A percentile compares a stretch with the other conserved stretches of the same genome.
Conservation (phyloP, 768 basidiomycete genomes). For the Termitomyces sp. region DNA sequence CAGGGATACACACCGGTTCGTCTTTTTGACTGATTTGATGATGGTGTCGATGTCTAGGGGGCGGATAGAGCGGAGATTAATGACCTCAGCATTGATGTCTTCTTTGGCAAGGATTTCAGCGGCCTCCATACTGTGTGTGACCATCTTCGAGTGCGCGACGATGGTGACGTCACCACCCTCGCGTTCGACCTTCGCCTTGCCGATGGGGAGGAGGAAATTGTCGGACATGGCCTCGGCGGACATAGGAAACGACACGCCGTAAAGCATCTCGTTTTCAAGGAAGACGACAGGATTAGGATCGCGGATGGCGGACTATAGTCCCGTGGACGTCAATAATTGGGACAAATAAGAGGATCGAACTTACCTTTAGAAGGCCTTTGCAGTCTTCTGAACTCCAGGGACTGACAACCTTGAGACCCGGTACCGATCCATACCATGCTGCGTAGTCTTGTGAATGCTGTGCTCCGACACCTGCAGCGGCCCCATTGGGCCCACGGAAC, state of each 20-base stretch:
- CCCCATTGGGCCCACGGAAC: conserved; percentile 99
- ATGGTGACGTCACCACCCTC: conserved; percentile 91
- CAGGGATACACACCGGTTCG: conserved; percentile 63
- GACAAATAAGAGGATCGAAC: background rate
- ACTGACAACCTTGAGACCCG: conserved; percentile 95
- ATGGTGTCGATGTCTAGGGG: conserved; percentile 98
- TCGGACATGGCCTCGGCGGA: conserved; percentile 92
- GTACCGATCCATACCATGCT: conserved; percentile 89
- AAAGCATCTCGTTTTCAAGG: conserved; percentile 99
- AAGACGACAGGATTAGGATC: conserved; percentile 98
- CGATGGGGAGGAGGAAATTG: conserved; percentile 92
- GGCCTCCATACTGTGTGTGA: conserved; percentile 90
- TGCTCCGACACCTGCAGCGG: conserved; percentile 92
- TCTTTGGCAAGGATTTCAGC: conserved; percentile 92
- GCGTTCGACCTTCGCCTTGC: conserved; percentile 95
- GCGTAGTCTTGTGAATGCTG: conserved; percentile 99
- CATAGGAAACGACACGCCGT: conserved; percentile 97
- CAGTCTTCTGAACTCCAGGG: conserved; percentile 99
- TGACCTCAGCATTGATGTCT: conserved; percentile 95
- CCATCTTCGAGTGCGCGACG: conserved; percentile 98
- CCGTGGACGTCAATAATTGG: background rate
- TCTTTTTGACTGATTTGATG: conserved; percentile 97
- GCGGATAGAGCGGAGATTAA: conserved; percentile 94
- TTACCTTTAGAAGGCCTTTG: conserved; percentile 94
- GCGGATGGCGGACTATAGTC: conserved; percentile 80